Conservation (phyloP, 2,329 filamentous ascomycete species). For the Didymella keratinophila region DNA sequence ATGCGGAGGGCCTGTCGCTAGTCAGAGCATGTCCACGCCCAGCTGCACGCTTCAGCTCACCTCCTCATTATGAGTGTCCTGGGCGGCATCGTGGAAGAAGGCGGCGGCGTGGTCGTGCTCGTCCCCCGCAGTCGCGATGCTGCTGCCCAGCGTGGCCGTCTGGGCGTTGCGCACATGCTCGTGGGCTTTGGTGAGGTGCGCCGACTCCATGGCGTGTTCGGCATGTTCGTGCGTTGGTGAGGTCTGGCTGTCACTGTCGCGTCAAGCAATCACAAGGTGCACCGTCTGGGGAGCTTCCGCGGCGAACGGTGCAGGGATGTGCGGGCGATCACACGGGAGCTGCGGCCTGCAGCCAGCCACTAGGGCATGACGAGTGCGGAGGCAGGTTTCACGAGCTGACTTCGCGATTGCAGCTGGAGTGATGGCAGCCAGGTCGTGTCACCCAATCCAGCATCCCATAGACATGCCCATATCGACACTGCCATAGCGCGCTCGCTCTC, state of each 20-base stretch:
- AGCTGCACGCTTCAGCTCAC: conserved; percentile 45
- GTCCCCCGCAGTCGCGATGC: conserved; percentile 82
- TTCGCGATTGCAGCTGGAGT: neutral
- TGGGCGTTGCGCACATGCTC: conserved; percentile 87
- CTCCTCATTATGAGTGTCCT: conserved; percentile 69
- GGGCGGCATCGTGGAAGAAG: conserved; percentile 86
- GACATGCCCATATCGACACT: conserved; percentile 2
- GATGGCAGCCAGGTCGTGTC: conserved; percentile 1
- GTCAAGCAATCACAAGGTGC: neutral
- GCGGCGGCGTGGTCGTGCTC: conserved; percentile 88
- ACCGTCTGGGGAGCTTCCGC: neutral
- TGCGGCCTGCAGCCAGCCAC: conserved; percentile 4
- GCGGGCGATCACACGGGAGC: conserved; percentile 9
- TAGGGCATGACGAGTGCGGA: conserved; percentile 16
- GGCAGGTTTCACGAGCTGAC: conserved; percentile 16
- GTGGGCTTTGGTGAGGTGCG: conserved; percentile 78
- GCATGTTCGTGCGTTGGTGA: conserved; percentile 16
- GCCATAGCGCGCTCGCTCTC: conserved; percentile 1
- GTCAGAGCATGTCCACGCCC: neutral
- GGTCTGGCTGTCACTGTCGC: neutral
- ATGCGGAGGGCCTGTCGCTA: conserved; percentile 75
- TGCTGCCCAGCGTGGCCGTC: conserved; percentile 70
- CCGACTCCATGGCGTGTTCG: conserved; percentile 67
- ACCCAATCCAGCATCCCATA: neutral
- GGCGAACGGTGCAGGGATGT: conserved; percentile 3